Conservation (phyloP, 148 eudicot genomes). For the Vaccinium corymbosum region DNA sequence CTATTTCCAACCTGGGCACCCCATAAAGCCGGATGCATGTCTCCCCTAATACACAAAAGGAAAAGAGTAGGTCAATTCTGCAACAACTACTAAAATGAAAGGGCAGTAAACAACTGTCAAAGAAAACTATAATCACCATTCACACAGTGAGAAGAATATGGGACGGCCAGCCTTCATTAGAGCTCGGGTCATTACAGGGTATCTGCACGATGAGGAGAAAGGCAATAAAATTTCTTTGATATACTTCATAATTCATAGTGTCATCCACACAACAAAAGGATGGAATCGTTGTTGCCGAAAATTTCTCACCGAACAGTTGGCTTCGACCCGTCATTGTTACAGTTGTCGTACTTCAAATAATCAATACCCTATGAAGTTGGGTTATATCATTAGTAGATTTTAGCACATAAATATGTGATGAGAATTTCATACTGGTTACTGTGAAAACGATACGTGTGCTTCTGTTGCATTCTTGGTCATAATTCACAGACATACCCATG, state of each 20-base stretch:
- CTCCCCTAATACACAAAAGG: slow-evolving; percentile 47
- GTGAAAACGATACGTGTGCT: neutral
- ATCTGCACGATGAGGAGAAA: slow-evolving; percentile 32
- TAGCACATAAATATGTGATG: neutral
- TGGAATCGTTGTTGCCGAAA: neutral
- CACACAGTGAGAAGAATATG: slow-evolving; percentile 83
- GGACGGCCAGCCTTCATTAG: slow-evolving; percentile 71
- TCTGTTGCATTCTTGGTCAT: neutral
- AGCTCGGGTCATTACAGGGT: slow-evolving; percentile 82
- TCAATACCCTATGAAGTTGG: slow-evolving; percentile 58
- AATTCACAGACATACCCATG: slow-evolving; percentile 46
- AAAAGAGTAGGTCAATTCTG: neutral
- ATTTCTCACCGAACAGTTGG: slow-evolving; percentile 63
- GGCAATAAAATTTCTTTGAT: neutral
- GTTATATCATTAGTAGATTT: neutral
- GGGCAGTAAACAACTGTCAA: neutral
- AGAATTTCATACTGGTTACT: neutral
- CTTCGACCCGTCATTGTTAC: slow-evolving; percentile 50
- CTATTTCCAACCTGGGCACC: slow-evolving; percentile 68
- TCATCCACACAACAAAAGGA: neutral
- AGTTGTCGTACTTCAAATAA: slow-evolving; percentile 89
- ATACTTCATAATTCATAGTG: neutral
- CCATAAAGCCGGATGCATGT: slow-evolving; percentile 86
- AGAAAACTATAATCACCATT: slow-evolving; percentile 53
- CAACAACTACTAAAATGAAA: neutral